phyloP scores from a whole-genome alignment of 768 basidiomycete species.

The Amanita thiersii region DNA sequence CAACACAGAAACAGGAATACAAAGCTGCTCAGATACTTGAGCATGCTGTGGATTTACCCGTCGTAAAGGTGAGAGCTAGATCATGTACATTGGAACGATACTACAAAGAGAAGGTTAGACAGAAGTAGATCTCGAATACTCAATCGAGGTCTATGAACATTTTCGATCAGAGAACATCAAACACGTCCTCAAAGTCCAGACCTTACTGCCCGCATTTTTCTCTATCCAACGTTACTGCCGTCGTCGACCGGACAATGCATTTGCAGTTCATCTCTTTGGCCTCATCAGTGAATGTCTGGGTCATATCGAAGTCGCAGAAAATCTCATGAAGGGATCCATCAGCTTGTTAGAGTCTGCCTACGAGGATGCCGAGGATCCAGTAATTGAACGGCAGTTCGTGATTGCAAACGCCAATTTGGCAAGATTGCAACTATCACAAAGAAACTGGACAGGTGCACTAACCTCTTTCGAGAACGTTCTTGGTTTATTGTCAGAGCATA shows the following conservation, averaged over 20 bases:
- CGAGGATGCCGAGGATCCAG: constrained; percentile 77
- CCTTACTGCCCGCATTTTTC: constrained; percentile 72
- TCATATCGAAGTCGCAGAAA: constrained; percentile 51
- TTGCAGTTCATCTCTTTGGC: constrained; percentile 75
- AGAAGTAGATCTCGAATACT: constrained; percentile 73
- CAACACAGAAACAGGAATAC: constrained; percentile 41
- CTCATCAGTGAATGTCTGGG: constrained; percentile 82
- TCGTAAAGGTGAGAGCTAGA: constrained; percentile 12
- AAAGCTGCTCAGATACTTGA: constrained; percentile 67
- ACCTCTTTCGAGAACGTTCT: constrained; percentile 67
- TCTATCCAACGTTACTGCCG: constrained; percentile 70
- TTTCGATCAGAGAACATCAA: constrained; percentile 14
- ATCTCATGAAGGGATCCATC: constrained; percentile 55
- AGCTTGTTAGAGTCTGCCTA: constrained; percentile 76
- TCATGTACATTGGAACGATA: not conserved
- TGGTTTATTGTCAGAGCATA: constrained; percentile 55
- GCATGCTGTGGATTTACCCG: constrained; percentile 58
- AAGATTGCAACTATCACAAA: constrained; percentile 57
- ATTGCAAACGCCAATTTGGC: constrained; percentile 80
- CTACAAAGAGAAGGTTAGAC: constrained; percentile 39
- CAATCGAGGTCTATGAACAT: constrained; percentile 46
- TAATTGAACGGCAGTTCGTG: constrained; percentile 70
- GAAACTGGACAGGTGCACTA: constrained; percentile 51
- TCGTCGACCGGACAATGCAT: constrained; percentile 57
- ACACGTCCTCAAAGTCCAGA: constrained; percentile 24